Evolutionary conservation across 2,329 filamentous ascomycete genomes (phyloP).

Genomic region (Fusarium verticillioides): DNA sequence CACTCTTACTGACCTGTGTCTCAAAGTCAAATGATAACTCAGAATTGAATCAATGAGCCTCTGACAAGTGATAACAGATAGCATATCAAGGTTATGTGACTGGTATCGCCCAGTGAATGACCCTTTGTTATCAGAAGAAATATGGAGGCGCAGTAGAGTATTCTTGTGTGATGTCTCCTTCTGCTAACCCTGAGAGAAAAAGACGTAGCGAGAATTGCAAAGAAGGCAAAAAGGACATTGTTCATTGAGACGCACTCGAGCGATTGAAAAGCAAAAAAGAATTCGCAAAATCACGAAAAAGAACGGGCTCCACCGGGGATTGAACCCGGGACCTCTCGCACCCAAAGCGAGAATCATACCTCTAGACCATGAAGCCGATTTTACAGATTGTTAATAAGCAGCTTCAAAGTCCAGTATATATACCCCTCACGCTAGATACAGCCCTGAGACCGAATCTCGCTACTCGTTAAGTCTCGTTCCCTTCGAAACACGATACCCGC

Average conservation of each 20-base stretch:
- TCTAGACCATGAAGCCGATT: slow-evolving; percentile 35
- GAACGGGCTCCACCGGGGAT: slow-evolving; percentile 51
- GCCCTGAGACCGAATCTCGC: background rate
- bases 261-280: background rate
- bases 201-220: too few relatives aligned
- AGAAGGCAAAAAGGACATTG: too few relatives aligned
- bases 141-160: accelerated
- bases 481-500: background rate
- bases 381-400: background rate
- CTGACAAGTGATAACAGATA: background rate
- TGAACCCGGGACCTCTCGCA: slow-evolving; percentile 60
- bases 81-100: too few relatives aligned
- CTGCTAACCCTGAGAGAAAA: too few relatives aligned
- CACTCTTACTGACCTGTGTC: accelerated
- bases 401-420: accelerated
- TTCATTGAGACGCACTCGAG: accelerated
- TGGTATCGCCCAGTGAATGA: background rate
- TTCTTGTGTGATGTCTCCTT: accelerated
- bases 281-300: background rate
- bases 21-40: accelerated
- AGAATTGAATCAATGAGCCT: accelerated
- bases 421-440: background rate
- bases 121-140: background rate
- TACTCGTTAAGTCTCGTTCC: background rate
- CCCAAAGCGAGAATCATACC: slow-evolving; percentile 38